Conservation (phyloP, 768 basidiomycete genomes). For the Serendipita vermifera region DNA sequence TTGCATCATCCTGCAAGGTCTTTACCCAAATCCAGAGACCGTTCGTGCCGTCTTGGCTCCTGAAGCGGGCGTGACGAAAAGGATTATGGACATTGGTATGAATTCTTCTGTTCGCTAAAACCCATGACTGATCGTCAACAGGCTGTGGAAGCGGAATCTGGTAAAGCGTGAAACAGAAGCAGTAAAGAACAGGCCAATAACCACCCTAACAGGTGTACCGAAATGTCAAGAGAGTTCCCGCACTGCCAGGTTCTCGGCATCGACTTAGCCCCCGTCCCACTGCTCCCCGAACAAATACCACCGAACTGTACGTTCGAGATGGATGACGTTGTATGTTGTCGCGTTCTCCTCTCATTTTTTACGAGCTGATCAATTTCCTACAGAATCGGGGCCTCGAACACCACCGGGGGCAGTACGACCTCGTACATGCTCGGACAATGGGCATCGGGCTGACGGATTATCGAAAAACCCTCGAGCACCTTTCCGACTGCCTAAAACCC, state of each 20-base stretch:
- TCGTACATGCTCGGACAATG: neutral
- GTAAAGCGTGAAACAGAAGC: too few relatives aligned
- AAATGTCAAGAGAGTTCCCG: conserved; percentile 59
- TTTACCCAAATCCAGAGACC: neutral
- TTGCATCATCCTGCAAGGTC: neutral
- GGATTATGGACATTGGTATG: neutral
- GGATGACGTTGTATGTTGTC: conserved; percentile 1
- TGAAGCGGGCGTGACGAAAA: neutral
- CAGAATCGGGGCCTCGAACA: neutral
- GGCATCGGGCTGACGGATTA: neutral
- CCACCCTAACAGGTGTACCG: conserved; percentile 42
- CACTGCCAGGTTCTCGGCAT: conserved; percentile 53
- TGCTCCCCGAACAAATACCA: neutral
- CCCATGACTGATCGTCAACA: neutral
- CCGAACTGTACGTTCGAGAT: conserved; percentile 5
- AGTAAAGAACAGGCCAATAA: neutral
- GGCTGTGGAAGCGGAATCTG: neutral
- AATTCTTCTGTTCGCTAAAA: neutral
- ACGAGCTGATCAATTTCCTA: too few relatives aligned
- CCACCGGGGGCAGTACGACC: neutral
- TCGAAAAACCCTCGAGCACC: neutral
- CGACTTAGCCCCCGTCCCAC: conserved; percentile 44
- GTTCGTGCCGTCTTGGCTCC: neutral
- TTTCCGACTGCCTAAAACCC: neutral
- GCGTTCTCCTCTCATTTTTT: too few relatives aligned